Evolutionary conservation across 192 early-diverging fungal species (phyloP), one percentile per base, ranked within the genome.

Genomic region (Piromyces finnis): DNA sequence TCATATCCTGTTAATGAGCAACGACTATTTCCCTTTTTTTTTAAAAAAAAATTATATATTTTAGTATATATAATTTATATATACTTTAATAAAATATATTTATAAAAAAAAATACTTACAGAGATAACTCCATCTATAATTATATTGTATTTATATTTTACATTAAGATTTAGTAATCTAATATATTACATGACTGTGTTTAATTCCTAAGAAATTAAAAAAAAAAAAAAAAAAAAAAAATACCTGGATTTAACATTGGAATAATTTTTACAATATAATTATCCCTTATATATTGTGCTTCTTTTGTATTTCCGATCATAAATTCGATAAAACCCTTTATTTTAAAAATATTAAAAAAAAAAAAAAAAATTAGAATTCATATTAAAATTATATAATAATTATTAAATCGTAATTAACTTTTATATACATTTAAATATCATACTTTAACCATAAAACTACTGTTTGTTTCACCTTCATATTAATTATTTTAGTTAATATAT

Each of bases 241-340:
- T 81, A 81, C 81, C 81, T 9, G 87, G 87, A 80, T 87, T 87
- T 13, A 86, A 78, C 87, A 87, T 87, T 18, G 87, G 87, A 5
- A 87, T 80, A 78, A 87, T 41, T 79, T 87, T 87, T 18, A 87
- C 81, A 27, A 87, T 82, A 77, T 82, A 87, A 78, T 81, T 79
- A 14, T 82, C 81, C 18, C 83, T 51, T 29, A 87, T 39, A 35
- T 36, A 82, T 22, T 79, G n/a, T 0, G 87, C 83, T 41, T 84
- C 84, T 3, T 27, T 28, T 7, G 32, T 68, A 37, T 84, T 39
- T 0, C 79, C 80, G 9, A 84, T 78, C 22, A 88, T 29, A 29
- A 81, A 83, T 77, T 80, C 78, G n/a, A 88, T 78, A 78, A 87
- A 80, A 11, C 51, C 51, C 51, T 68, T 9, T 27, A 51, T 51